Evolutionary conservation across 163 green algal genomes (phyloP), one percentile per base, ranked within the genome.

Genomic region (Volvox carteri): DNA sequence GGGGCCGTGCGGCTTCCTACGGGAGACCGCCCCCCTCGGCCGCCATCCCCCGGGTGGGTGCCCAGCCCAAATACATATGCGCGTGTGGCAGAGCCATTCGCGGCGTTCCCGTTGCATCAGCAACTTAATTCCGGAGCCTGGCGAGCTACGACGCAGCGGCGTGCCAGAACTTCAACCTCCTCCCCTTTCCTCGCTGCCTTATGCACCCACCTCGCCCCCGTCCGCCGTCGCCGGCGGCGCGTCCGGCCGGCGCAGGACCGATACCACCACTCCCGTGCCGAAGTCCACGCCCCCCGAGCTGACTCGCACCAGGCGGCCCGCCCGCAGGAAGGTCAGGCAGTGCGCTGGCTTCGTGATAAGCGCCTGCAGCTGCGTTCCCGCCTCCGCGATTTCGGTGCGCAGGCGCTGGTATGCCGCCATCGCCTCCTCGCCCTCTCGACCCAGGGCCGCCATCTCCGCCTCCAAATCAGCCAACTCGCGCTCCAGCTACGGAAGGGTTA

Each of bases 281-380:
- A 72, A 87, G 46, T 87, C 80, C 80, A 70, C 30, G n/a, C 80
- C 80, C 12, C 80, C 80, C 25, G 41, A 65, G 44, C 54, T 39
- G 41, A 95, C 90, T 3, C 74, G 76, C n/a, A 99, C 93, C 30
- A 99, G 87, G 25, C 98, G 91, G 1, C 97, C 98, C 4, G 97
- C 93, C 11, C 92, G 92, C 86, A 99, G 89, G 89, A 98, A 98
- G 74, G 94, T 89, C 73, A 99, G 75, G 89, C 92, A 96, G 75
- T 93, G 88, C 1, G 95, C 89, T 1, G 97, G 97, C 76, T 93
- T 91, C 46, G 95, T 80, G 16, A 98, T 86, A n/a, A 92, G 87
- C 7, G 72, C 60, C 84, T 86, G 78, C 78, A 86, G 78, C 78
- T 86, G 56, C n/a, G 18, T 39, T 6, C 37, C 78, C 12, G 78